These are phyloP conservation scores for Diphasiastrum complanatum DNA, from an alignment of 83 land plant species.

Conservation along the genomic window DNA sequence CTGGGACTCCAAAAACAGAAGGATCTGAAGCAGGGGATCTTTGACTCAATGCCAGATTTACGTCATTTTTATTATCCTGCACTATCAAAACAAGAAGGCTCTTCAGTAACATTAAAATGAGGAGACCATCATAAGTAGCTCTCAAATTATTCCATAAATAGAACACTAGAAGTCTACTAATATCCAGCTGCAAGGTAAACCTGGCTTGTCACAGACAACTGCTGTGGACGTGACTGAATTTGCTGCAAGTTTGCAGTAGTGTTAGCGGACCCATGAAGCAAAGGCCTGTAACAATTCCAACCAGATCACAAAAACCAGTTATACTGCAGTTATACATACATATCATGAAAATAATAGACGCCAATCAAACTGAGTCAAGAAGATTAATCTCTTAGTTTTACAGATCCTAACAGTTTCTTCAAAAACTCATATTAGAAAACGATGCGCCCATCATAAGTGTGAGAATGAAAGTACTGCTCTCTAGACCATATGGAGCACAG, in stretches of 20 bases:
- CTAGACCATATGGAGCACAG: too few species aligned
- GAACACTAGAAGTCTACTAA: not conserved
- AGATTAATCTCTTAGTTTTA: too few species aligned
- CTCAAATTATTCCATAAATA: not conserved
- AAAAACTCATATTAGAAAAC: too few species aligned
- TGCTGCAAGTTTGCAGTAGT: slow-evolving; percentile 67
- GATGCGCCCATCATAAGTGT: too few species aligned
- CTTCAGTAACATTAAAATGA: not conserved
- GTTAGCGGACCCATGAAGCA: slow-evolving; percentile 47
- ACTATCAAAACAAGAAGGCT: not conserved
- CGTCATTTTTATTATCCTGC: slow-evolving; percentile 66
- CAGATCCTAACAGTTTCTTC: too few species aligned
- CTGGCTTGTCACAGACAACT: slow-evolving; percentile 45
- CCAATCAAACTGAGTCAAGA: too few species aligned
- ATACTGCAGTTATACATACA: not conserved
- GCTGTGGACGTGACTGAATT: slow-evolving; percentile 56
- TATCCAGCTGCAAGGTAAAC: slow-evolving; percentile 4
- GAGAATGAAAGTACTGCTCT: too few species aligned
- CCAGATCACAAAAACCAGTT: slow-evolving; percentile 8
- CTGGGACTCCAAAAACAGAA: slow-evolving; percentile 72
- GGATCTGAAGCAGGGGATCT: slow-evolving; percentile 72
- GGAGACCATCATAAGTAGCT: not conserved
- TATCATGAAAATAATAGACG: slow-evolving; percentile 6
- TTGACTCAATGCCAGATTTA: slow-evolving; percentile 47
- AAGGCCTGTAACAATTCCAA: slow-evolving; percentile 44